Base-by-base conservation (phyloP, 495 filamentous ascomycete genomes). In the Neurospora sp. region DNA sequence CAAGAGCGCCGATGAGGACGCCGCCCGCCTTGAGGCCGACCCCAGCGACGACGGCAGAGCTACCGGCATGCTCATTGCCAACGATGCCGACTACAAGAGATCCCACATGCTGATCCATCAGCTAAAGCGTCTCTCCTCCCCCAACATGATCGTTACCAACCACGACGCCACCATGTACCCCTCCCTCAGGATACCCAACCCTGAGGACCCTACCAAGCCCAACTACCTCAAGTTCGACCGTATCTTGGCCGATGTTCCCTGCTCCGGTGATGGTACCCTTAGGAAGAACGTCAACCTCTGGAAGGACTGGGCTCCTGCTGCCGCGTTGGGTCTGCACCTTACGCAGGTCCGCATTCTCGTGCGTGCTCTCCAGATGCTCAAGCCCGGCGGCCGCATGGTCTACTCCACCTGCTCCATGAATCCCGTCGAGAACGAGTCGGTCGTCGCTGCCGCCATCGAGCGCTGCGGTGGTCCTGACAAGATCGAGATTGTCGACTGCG, bases 341-440 rank as follows among this genome's bases (percentile, higher is more conserved):
- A 94, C 92, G 2, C 96, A 99, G 81, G 87, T 92, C 39, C 88
- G 95, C 9, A 99, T 99, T 77, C 85, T 98, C 70, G 91, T 97
- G 70, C 92, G 96, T 71, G 94, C 94, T 24, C 85, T 99, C 69
- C 96, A 99, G 83, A 94, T 99, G 93, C 86, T 98, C 28, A 98
- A 98, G 83, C 92, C 93, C 54, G 96, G 96, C 39, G 96, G 96
- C 73, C 89, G 93, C 69, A 91, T 98, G 10, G 94, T 98, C 37
- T 99, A 98, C 83, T 98, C 94, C 8, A 98, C 96, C 19, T 99
- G 96, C 85, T 96, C 93, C 81, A 92, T 99, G 92, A 99, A 98
- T 82, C 95, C 96, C 0, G 87, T 98, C 31, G 96, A 99, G 81
- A 97, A 99, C 78, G 96, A 99, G 84, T 92, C 96, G n/a, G 94